Evolutionary conservation across 768 basidiomycete species (phyloP).

Genomic region (Lentinula boryana): DNA sequence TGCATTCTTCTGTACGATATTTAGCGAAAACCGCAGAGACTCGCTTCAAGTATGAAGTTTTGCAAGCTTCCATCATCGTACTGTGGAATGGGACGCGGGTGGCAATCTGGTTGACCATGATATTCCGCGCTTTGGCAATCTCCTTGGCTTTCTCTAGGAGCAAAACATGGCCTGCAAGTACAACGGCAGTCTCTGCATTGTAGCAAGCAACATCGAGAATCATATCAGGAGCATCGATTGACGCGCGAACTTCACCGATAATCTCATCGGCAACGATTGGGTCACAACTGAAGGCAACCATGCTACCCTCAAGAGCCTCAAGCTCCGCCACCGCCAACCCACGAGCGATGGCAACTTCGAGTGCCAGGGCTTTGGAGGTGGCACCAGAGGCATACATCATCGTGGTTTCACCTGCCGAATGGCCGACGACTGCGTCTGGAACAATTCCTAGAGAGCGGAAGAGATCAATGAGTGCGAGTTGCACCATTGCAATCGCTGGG

Average conservation of each 20-base stretch:
- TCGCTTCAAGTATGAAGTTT: neutral
- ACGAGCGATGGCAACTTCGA: conserved; percentile 38
- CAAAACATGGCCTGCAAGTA: conserved; percentile 17
- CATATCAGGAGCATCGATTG: neutral
- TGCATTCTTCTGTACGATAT: neutral
- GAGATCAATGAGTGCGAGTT: conserved; percentile 39
- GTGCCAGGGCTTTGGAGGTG: conserved; percentile 28
- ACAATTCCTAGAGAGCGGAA: conserved; percentile 26
- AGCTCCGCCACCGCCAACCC: conserved; percentile 19
- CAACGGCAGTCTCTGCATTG: conserved; percentile 22
- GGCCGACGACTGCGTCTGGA: conserved; percentile 35
- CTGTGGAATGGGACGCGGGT: conserved; percentile 23
- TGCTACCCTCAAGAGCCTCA: conserved; percentile 6
- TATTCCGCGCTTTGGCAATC: conserved; percentile 12
- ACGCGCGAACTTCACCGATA: conserved; percentile 1
- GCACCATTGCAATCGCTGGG: conserved; percentile 36
- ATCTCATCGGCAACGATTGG: conserved; percentile 14
- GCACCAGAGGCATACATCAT: conserved; percentile 23
- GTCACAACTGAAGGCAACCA: conserved; percentile 8
- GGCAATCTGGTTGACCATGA: conserved; percentile 19
- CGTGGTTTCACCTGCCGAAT: conserved; percentile 44
- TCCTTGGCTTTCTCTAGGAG: conserved; percentile 15
- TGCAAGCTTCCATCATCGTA: conserved; percentile 20
- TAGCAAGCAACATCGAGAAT: conserved; percentile 23
- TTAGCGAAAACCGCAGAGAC: neutral